These are phyloP conservation scores for Epichloe amarillans DNA, from an alignment of 2,329 filamentous ascomycete species.

Conservation along the genomic window DNA sequence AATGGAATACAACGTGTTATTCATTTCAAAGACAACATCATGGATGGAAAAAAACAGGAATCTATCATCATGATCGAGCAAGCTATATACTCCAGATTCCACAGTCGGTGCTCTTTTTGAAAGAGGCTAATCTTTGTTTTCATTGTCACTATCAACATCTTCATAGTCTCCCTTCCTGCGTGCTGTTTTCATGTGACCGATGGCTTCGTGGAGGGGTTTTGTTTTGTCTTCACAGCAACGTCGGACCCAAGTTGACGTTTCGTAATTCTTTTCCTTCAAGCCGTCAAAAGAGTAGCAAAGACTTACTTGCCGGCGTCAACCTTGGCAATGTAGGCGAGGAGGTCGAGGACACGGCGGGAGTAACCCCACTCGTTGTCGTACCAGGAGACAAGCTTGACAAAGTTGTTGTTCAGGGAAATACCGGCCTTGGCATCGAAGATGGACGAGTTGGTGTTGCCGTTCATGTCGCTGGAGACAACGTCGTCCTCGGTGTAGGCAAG, in stretches of 20 bases:
- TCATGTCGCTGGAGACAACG: slow-evolving; percentile 85
- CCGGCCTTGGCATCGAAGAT: slow-evolving; percentile 99
- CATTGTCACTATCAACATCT: slow-evolving; percentile 1
- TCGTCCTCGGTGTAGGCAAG: slow-evolving; percentile 96
- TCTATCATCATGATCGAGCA: slow-evolving; percentile 3
- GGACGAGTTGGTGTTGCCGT: slow-evolving; percentile 84
- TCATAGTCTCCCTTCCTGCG: background rate
- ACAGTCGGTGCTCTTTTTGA: background rate
- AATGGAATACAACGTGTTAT: background rate
- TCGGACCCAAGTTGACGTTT: background rate
- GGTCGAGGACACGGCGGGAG: slow-evolving; percentile 86
- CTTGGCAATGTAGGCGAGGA: slow-evolving; percentile 66
- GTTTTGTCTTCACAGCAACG: background rate
- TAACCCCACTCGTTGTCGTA: slow-evolving; percentile 99
- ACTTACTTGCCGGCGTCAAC: slow-evolving; percentile 48
- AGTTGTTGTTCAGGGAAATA: slow-evolving; percentile 97
- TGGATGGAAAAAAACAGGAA: slow-evolving; percentile 1
- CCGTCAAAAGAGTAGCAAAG: background rate
- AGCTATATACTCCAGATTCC: background rate
- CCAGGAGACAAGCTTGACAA: slow-evolving; percentile 97
- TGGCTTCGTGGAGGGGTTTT: background rate
- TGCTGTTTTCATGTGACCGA: background rate
- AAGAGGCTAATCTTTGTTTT: background rate
- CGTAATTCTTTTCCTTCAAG: background rate
- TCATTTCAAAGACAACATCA: background rate